Conservation (phyloP, 495 filamentous ascomycete genomes). For the Chaetomidium leptoderma region DNA sequence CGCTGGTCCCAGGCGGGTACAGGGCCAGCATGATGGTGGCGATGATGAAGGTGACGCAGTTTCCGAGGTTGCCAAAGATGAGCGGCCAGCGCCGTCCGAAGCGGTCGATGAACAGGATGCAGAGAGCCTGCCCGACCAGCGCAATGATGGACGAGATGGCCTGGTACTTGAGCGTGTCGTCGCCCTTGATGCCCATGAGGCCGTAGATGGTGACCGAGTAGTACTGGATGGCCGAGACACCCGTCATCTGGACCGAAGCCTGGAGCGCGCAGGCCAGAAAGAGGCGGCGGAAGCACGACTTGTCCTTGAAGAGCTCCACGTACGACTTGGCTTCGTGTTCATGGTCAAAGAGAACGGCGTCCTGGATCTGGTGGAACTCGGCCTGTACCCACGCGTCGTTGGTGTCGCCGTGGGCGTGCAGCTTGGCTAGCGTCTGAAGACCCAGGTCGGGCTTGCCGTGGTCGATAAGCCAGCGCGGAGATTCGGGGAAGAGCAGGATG, state of each 20-base stretch:
- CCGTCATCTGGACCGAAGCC: conserved; percentile 11
- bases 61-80: conserved; percentile 11
- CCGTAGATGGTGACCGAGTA: conserved; percentile 17
- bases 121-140: conserved; percentile 7
- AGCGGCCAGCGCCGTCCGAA: conserved; percentile 14
- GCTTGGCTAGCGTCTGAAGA: conserved; percentile 5
- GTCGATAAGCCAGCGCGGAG: conserved; percentile 16
- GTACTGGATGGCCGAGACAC: conserved; percentile 16
- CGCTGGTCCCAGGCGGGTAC: conserved; percentile 1
- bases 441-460: conserved; percentile 5
- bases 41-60: conserved; percentile 16
- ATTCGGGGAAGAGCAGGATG: conserved; percentile 14
- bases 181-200: conserved; percentile 9
- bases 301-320: conserved; percentile 9
- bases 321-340: conserved; percentile 13
- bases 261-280: conserved; percentile 9
- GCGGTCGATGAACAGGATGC: conserved; percentile 10
- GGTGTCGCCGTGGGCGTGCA: conserved; percentile 12
- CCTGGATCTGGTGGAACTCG: conserved; percentile 11
- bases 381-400: conserved; percentile 10
- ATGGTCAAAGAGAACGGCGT: conserved; percentile 1
- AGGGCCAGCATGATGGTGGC: conserved; percentile 11
- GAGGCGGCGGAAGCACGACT: conserved; percentile 13
- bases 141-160: conserved; percentile 14
- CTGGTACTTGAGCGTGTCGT: conserved; percentile 17